These are phyloP conservation scores for Pseudogymnoascus pannorum DNA, from an alignment of 2,329 filamentous ascomycete species.

Conservation along the genomic window DNA sequence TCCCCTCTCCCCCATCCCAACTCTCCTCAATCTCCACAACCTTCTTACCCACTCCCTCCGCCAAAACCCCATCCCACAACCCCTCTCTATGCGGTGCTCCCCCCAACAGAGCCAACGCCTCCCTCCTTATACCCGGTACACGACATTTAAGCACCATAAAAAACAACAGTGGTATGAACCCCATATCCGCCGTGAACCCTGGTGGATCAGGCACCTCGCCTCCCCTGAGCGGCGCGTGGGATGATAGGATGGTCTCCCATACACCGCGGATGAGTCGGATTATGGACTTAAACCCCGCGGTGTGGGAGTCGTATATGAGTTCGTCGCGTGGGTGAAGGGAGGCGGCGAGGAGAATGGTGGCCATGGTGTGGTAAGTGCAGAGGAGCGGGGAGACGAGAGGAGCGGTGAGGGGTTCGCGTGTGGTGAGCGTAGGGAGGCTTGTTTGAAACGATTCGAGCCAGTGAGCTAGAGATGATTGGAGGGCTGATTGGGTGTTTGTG, in stretches of 20 bases:
- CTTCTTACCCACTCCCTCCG: slow-evolving; percentile 29
- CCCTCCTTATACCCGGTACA: slow-evolving; percentile 32
- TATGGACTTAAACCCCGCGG: slow-evolving; percentile 28
- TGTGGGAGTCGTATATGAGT: slow-evolving; percentile 32
- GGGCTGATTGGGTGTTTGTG: background rate
- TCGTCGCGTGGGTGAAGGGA: slow-evolving; percentile 30
- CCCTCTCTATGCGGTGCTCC: slow-evolving; percentile 32
- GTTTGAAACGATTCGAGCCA: slow-evolving; percentile 14
- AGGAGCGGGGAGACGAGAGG: slow-evolving; percentile 29
- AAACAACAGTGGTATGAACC: slow-evolving; percentile 39
- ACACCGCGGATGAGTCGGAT: slow-evolving; percentile 20
- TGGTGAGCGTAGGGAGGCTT: background rate
- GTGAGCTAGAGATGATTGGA: background rate
- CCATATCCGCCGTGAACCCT: slow-evolving; percentile 35
- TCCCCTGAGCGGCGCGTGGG: background rate
- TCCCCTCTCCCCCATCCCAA: background rate
- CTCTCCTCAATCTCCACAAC: slow-evolving; percentile 35
- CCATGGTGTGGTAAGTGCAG: slow-evolving; percentile 35
- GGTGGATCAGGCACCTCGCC: slow-evolving; percentile 23
- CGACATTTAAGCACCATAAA: slow-evolving; percentile 42
- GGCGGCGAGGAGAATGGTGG: slow-evolving; percentile 35
- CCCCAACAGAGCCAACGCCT: slow-evolving; percentile 31
- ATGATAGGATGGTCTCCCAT: background rate
- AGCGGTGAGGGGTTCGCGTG: slow-evolving; percentile 8
- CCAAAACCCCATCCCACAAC: slow-evolving; percentile 34